These are phyloP conservation scores for Tylopilus vinaceipallidus DNA, from an alignment of 768 basidiomycete genomes.

Conservation along the genomic window DNA sequence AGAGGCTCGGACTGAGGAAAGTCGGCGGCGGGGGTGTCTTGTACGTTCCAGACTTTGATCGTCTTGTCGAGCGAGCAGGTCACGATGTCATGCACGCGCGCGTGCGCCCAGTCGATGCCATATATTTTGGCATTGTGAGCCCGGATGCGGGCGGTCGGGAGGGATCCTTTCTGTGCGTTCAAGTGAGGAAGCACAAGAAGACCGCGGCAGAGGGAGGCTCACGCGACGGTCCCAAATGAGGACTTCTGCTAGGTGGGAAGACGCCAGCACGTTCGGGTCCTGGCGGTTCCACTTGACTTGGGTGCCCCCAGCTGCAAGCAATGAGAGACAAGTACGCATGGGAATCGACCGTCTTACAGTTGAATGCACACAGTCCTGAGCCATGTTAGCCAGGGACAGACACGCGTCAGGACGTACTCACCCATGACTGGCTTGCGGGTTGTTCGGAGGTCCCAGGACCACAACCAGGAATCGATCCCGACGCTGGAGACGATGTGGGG, in stretches of 20 bases:
- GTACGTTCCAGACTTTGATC: constrained; percentile 77
- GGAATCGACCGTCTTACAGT: constrained; percentile 35
- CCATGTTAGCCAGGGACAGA: background rate
- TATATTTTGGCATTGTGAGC: constrained; percentile 94
- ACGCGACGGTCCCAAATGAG: constrained; percentile 95
- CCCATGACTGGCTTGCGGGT: constrained; percentile 71
- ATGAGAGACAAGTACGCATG: background rate
- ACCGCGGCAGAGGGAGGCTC: constrained; percentile 25
- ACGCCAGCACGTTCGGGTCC: constrained; percentile 84
- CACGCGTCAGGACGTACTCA: constrained; percentile 20
- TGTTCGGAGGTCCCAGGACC: constrained; percentile 88
- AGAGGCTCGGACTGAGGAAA: constrained; percentile 9
- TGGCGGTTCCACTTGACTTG: constrained; percentile 98
- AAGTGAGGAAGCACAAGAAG: constrained; percentile 5
- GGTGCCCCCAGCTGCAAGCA: constrained; percentile 68
- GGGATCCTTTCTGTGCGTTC: constrained; percentile 72
- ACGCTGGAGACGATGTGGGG: constrained; percentile 86
- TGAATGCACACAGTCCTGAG: constrained; percentile 57
- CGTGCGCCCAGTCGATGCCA: constrained; percentile 94
- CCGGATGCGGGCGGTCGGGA: constrained; percentile 69
- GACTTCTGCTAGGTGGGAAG: constrained; percentile 83
- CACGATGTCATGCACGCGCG: constrained; percentile 70
- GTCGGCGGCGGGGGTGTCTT: constrained; percentile 21
- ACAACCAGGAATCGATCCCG: constrained; percentile 91
- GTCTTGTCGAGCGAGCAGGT: constrained; percentile 95